These are phyloP conservation scores for Penicillium hesseltinei DNA, from an alignment of 2,329 filamentous ascomycete genomes.

Conservation along the genomic window DNA sequence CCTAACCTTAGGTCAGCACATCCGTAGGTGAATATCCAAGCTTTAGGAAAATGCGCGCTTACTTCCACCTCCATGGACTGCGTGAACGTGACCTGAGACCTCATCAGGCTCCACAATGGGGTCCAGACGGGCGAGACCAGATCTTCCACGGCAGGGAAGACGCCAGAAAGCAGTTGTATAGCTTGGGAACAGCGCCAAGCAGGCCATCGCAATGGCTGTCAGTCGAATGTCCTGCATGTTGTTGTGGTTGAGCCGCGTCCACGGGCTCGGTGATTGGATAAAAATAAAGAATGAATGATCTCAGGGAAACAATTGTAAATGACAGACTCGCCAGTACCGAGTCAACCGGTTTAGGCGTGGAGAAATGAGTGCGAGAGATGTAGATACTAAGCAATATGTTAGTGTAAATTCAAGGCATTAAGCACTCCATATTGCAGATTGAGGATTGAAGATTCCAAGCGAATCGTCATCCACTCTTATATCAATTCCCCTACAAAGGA, in stretches of 20 bases:
- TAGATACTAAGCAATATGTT: constrained; percentile 5
- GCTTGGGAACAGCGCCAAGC: constrained; percentile 30
- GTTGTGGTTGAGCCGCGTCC: constrained; percentile 14
- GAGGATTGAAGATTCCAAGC: constrained; percentile 13
- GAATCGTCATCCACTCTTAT: constrained; percentile 14
- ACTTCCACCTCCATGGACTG: constrained; percentile 75
- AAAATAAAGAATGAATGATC: constrained; percentile 13
- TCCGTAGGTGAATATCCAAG: background rate
- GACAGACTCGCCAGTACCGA: constrained; percentile 21
- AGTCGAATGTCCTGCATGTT: constrained; percentile 22
- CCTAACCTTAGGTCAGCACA: constrained; percentile 48
- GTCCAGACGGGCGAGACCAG: constrained; percentile 71
- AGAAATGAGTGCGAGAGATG: constrained; percentile 1
- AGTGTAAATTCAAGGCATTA: constrained; percentile 7
- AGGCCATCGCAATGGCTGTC: constrained; percentile 24
- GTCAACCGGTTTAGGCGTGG: constrained; percentile 16
- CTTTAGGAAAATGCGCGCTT: constrained; percentile 40
- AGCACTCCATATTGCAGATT: constrained; percentile 4
- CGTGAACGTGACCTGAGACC: constrained; percentile 66
- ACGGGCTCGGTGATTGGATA: constrained; percentile 4
- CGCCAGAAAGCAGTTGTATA: constrained; percentile 75
- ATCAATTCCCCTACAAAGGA: constrained; percentile 11
- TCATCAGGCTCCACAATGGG: constrained; percentile 66
- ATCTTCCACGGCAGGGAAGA: constrained; percentile 73
- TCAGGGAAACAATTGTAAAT: constrained; percentile 6